Evolutionary conservation across 352 stramenopile species (phyloP).

Genomic region (Thalassiosira sp.): DNA sequence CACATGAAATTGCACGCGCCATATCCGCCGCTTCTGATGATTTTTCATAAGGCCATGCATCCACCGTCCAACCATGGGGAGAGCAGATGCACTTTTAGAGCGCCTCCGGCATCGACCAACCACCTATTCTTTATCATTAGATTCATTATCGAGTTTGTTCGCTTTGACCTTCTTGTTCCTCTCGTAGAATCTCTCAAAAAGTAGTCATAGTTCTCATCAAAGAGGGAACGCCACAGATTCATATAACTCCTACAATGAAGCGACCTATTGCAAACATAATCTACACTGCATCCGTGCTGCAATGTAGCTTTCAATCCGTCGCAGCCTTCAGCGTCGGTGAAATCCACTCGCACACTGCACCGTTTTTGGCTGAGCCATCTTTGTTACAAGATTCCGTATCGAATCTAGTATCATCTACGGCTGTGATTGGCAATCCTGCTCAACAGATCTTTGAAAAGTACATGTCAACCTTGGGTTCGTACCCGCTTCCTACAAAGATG

Average conservation of each 20-base stretch:
- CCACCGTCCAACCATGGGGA: no score
- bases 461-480: neutral
- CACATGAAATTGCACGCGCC: no score
- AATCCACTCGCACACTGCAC: neutral
- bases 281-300: neutral
- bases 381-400: neutral
- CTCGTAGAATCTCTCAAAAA: no score
- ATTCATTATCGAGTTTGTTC: no score
- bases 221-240: no score
- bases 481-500: slow-evolving; percentile 71
- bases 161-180: no score
- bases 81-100: no score
- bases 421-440: neutral
- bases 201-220: no score
- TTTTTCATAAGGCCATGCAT: no score
- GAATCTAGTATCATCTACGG: neutral
- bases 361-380: neutral
- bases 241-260: neutral
- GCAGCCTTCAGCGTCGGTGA: neutral
- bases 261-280: neutral
- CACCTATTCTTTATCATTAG: no score
- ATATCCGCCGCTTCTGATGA: no score
- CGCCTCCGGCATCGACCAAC: no score
- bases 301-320: neutral
- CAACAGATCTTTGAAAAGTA: neutral